These are phyloP conservation scores for Nakazawaea ishiwadae DNA, from an alignment of 805 yeast genomes.

Conservation along the genomic window DNA sequence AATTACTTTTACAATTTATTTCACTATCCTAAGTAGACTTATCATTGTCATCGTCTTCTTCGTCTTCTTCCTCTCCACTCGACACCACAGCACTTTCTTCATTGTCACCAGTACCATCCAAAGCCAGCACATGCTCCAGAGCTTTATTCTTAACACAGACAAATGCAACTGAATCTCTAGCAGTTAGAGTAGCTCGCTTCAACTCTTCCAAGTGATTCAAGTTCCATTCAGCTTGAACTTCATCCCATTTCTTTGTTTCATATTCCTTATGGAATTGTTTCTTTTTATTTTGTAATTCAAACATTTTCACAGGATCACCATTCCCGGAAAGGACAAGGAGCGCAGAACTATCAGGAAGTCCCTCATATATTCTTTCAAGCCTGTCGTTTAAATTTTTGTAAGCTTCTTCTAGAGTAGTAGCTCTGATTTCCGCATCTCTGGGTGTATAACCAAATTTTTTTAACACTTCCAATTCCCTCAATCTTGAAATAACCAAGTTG, in stretches of 20 bases:
- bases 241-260: conserved; percentile 36
- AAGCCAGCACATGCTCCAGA: background rate
- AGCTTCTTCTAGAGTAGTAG: conserved; percentile 16
- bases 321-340: conserved; percentile 59
- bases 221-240: conserved; percentile 47
- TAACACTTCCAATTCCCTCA: conserved; percentile 55
- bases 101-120: background rate
- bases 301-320: conserved; percentile 52
- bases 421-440: conserved; percentile 7
- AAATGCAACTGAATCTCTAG: conserved; percentile 59
- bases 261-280: conserved; percentile 38
- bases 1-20: too few species aligned
- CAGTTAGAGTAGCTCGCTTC: conserved; percentile 39
- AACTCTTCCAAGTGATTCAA: conserved; percentile 43
- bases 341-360: conserved; percentile 54
- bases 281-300: conserved; percentile 38
- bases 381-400: conserved; percentile 36
- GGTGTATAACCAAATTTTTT: conserved; percentile 20
- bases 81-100: conserved; percentile 5
- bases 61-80: conserved; percentile 9
- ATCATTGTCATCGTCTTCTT: conserved; percentile 1
- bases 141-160: conserved; percentile 35
- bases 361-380: conserved; percentile 42
- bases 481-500: conserved; percentile 48
- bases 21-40: too few species aligned